Percentiles rank a stretch among this genome's conserved stretches.
phyloP scores from a whole-genome alignment of 2,329 filamentous ascomycete genomes.

The Colletotrichum falcatum region DNA sequence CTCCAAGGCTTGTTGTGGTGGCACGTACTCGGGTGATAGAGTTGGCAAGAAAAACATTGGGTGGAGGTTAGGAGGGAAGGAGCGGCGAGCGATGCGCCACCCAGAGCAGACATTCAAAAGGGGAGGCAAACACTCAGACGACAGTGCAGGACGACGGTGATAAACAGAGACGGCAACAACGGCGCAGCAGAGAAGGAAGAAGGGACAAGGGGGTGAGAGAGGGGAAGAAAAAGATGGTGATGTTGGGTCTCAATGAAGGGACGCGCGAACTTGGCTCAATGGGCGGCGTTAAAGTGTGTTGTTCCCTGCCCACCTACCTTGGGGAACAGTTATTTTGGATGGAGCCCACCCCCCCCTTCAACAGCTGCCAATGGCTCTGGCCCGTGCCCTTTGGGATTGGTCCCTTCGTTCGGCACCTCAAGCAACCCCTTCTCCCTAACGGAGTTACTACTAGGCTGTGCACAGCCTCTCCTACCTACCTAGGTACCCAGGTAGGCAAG shows the following conservation, averaged over 20 bases:
- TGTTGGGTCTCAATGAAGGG: slow-evolving; percentile 33
- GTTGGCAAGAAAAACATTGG: slow-evolving; percentile 41
- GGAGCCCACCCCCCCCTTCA: slow-evolving; percentile 40
- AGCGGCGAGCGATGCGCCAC: slow-evolving; percentile 40
- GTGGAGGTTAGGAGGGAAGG: slow-evolving; percentile 25
- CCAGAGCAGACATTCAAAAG: slow-evolving; percentile 38
- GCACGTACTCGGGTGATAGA: slow-evolving; percentile 38
- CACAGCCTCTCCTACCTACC: slow-evolving; percentile 6
- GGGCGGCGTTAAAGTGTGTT: slow-evolving; percentile 32
- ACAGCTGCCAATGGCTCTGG: slow-evolving; percentile 33
- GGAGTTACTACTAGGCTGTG: slow-evolving; percentile 13
- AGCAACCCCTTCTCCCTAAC: slow-evolving; percentile 16
- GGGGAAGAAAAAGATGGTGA: slow-evolving; percentile 26
- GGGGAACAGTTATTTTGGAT: slow-evolving; percentile 35
- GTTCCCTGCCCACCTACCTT: slow-evolving; percentile 13
- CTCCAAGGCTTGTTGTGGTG: slow-evolving; percentile 39
- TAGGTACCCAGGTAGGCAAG: too few relatives aligned
- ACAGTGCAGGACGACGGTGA: slow-evolving; percentile 13
- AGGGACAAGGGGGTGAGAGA: not conserved
- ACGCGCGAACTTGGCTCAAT: slow-evolving; percentile 32
- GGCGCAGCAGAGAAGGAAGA: not conserved
- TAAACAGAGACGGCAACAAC: slow-evolving; percentile 7
- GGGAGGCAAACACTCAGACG: slow-evolving; percentile 19
- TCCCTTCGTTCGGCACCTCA: slow-evolving; percentile 16
- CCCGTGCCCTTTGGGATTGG: slow-evolving; percentile 11